Evolutionary conservation across 1,139 yeast species (phyloP).

Genomic region (Protomyces macrosporus): DNA sequence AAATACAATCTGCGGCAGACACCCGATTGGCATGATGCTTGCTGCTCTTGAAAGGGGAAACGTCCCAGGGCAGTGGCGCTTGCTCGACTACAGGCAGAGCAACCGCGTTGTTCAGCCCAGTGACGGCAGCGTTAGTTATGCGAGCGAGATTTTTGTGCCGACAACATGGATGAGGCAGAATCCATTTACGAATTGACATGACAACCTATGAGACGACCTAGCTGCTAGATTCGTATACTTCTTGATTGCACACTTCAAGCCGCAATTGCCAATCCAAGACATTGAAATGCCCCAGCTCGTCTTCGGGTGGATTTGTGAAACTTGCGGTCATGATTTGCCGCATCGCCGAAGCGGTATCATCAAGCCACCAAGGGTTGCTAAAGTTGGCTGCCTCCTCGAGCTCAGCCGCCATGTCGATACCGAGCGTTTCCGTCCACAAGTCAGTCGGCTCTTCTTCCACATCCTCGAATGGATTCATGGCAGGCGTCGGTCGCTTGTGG

Average conservation of each 20-base stretch:
- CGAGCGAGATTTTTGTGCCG: constrained; percentile 36
- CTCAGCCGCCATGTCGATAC: neutral
- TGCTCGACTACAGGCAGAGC: constrained; percentile 85
- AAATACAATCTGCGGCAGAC: constrained; percentile 91
- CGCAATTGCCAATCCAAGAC: neutral
- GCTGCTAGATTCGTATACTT: too few species aligned
- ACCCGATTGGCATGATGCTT: constrained; percentile 65
- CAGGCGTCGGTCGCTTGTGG: neutral
- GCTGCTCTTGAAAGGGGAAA: constrained; percentile 45
- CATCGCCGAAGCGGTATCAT: neutral
- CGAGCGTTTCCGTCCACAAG: neutral
- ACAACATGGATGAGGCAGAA: neutral
- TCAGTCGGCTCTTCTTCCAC: neutral
- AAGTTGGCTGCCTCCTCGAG: neutral
- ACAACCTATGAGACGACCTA: too few species aligned
- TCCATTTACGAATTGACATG: neutral
- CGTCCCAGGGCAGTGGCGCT: constrained; percentile 44
- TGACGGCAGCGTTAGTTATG: constrained; percentile 87
- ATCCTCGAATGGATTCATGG: neutral
- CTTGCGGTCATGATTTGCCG: neutral
- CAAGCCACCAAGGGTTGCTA: neutral
- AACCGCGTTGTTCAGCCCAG: constrained; percentile 46
- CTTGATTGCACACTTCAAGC: neutral
- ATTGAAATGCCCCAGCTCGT: neutral
- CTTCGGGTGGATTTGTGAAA: neutral